Conservation (phyloP, 306 rosid species). For the Glycyrrhiza uralensis region DNA sequence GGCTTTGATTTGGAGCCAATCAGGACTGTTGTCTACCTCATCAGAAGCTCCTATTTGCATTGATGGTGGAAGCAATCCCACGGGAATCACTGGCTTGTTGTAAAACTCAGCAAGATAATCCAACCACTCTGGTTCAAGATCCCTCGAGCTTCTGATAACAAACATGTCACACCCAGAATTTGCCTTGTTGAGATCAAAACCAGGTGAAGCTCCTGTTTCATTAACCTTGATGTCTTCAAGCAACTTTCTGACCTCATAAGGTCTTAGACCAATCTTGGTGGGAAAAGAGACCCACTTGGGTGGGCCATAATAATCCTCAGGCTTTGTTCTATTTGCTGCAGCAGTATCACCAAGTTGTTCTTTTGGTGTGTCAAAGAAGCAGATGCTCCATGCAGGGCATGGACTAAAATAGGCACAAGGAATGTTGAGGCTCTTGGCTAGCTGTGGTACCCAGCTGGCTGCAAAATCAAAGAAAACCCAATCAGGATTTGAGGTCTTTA, state of each 20-base stretch:
- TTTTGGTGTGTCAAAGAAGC: conserved; percentile 41
- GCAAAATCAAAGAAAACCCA: conserved; percentile 58
- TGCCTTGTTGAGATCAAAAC: conserved; percentile 29
- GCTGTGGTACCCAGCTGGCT: conserved; percentile 32
- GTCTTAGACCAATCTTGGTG: conserved; percentile 30
- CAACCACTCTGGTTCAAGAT: conserved; percentile 39
- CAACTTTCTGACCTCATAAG: conserved; percentile 26
- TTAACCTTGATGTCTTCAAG: conserved; percentile 26
- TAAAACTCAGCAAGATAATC: conserved; percentile 30
- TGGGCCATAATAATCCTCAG: conserved; percentile 39
- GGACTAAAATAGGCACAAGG: conserved; percentile 37
- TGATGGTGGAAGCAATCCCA: conserved; percentile 41
- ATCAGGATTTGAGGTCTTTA: conserved; percentile 32
- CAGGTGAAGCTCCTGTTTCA: conserved; percentile 38
- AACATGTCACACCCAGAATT: conserved; percentile 39
- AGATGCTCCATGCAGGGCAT: conserved; percentile 39
- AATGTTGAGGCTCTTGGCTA: conserved; percentile 22
- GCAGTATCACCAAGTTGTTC: conserved; percentile 29
- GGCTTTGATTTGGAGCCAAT: conserved; percentile 37
- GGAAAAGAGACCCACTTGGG: conserved; percentile 42
- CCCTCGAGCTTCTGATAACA: conserved; percentile 37
- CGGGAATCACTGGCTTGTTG: conserved; percentile 33
- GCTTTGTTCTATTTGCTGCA: not conserved
- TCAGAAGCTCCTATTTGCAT: not conserved
- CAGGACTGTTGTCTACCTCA: conserved; percentile 17